Evolutionary conservation across 352 stramenopile species (phyloP), one percentile per base, ranked within the genome.

Genomic region (Aphanomyces astaci): DNA sequence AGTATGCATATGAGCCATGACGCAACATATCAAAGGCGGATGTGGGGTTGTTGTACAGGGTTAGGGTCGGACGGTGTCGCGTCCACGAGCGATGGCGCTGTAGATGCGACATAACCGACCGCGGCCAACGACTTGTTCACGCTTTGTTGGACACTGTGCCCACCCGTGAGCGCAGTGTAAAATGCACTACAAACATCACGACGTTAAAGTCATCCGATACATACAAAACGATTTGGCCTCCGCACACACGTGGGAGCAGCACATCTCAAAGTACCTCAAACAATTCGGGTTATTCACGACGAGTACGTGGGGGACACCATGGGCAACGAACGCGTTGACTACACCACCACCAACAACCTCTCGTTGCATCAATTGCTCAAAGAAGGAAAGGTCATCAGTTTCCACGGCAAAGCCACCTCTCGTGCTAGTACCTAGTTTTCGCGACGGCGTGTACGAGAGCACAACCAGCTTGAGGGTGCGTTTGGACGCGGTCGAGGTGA

Each of bases 271-370:
- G 51, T 59, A 59, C 51, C 22, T 40, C 22, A 59, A 10, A 36
- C 51, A 39, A 19, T 1, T 11, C 7, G 27, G 27, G n/a, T 68
- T 33, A 24, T 36, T 28, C 10, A 68, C 30, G 25, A 59, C 62
- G 24, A 68, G 9, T 3, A 68, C 51, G 28, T 68, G 40, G 2
- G 62, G 62, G 4, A 68, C 62, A 24, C 62, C 62, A 43, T 45
- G 31, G 2, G 46, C 4, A n/a, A 68, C 15, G 22, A 68, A 68
- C 28, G 25, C 46, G 11, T 45, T 31, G 13, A 33, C 62, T 59
- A 68, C 11, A 43, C 15, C n/a, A 15, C 36, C 7, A 7, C 36
- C 7, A 43, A 15, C 36, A 43, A 15, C 36, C 36, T 15, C 36
- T 43, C 36, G 36, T 43, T 43, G n/a, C n/a, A n/a, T n/a, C n/a